phyloP scores from a whole-genome alignment of 495 filamentous ascomycete genomes.

The Penicillium lagena region DNA sequence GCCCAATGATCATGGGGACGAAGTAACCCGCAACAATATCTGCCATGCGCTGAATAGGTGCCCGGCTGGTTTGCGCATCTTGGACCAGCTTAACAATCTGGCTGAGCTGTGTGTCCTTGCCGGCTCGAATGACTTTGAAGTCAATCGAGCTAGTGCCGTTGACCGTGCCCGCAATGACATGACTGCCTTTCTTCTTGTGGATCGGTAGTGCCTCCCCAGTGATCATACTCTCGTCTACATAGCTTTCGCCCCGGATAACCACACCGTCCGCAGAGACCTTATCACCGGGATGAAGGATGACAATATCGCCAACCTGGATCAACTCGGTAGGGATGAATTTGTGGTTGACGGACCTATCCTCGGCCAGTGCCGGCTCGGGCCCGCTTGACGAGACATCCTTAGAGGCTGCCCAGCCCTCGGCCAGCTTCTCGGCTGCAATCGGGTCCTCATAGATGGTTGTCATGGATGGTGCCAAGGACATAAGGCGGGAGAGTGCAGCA shows the following conservation, averaged over 20 bases:
- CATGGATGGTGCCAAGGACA: constrained; percentile 95
- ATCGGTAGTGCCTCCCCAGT: constrained; percentile 95
- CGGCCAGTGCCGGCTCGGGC: constrained; percentile 35
- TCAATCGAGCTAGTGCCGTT: constrained; percentile 89
- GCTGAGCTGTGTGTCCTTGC: constrained; percentile 91
- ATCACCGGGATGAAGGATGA: constrained; percentile 88
- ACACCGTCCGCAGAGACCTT: constrained; percentile 93
- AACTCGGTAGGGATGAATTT: constrained; percentile 87
- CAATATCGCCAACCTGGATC: constrained; percentile 89
- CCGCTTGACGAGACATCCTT: constrained; percentile 15
- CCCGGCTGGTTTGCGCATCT: constrained; percentile 88
- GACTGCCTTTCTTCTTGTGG: constrained; percentile 71
- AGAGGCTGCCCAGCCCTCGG: constrained; percentile 60
- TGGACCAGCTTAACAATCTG: constrained; percentile 98
- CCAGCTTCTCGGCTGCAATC: constrained; percentile 85
- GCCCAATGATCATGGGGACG: constrained; percentile 77
- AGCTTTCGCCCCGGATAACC: constrained; percentile 82
- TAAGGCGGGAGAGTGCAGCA: constrained; percentile 86
- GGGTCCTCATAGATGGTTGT: constrained; percentile 97
- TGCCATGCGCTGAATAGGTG: constrained; percentile 91
- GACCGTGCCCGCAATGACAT: constrained; percentile 91
- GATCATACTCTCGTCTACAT: constrained; percentile 97
- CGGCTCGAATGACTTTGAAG: constrained; percentile 88
- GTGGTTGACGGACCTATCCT: constrained; percentile 62
- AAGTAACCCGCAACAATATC: constrained; percentile 92